A percentile compares a stretch with the other conserved stretches of the same genome.
These are phyloP conservation scores for Colletotrichum eleusines DNA, from an alignment of 2,329 filamentous ascomycete genomes.

Conservation along the genomic window DNA sequence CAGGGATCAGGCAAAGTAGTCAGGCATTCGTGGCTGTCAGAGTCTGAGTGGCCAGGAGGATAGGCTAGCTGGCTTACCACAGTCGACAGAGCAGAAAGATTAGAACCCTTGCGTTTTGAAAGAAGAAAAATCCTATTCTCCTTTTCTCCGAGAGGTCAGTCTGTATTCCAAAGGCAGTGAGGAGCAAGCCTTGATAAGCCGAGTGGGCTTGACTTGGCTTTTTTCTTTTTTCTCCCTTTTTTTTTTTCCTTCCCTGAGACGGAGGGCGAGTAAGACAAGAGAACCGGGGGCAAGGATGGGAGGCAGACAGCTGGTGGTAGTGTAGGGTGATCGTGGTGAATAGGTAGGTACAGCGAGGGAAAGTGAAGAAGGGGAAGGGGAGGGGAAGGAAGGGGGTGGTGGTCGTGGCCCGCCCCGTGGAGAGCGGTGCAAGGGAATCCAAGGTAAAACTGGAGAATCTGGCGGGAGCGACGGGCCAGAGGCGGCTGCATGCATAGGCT, in stretches of 20 bases:
- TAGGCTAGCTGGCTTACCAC: background rate
- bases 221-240: too few species aligned
- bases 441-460: slow-evolving; percentile 34
- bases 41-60: background rate
- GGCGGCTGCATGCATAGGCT: slow-evolving; percentile 40
- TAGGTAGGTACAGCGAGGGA: background rate
- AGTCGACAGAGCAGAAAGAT: slow-evolving; percentile 1
- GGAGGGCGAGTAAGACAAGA: background rate
- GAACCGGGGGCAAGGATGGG: background rate
- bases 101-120: background rate
- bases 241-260: too few species aligned
- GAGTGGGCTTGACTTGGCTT: slow-evolving; percentile 21
- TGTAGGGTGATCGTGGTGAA: background rate
- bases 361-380: background rate
- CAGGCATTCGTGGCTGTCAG: background rate
- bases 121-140: background rate
- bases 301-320: background rate
- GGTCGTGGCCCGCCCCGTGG: slow-evolving; percentile 11
- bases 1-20: background rate
- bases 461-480: slow-evolving; percentile 39
- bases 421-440: slow-evolving; percentile 34
- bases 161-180: slow-evolving; percentile 10
- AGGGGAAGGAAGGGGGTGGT: too few species aligned
- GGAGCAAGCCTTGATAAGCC: slow-evolving; percentile 17
- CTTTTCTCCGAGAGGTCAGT: slow-evolving; percentile 13